Evolutionary conservation across 345 rosid genomes (phyloP).

Genomic region (Populus davidiana): DNA sequence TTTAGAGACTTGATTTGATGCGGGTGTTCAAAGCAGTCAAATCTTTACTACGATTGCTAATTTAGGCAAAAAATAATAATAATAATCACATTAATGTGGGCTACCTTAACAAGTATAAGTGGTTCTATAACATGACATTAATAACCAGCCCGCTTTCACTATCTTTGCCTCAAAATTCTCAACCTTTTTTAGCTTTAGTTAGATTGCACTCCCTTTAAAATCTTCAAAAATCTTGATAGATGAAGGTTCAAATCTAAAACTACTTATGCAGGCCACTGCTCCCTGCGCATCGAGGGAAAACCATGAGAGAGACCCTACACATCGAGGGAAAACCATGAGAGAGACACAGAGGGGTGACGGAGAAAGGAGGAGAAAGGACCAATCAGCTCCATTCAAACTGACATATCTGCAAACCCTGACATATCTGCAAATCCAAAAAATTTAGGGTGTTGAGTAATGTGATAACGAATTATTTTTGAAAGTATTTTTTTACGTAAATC

Average conservation of each 20-base stretch:
- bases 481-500: not conserved
- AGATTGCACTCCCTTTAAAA: conserved; percentile 14
- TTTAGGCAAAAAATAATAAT: conserved; percentile 20
- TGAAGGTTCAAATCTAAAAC: conserved; percentile 37
- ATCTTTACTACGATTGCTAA: conserved; percentile 17
- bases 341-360: not conserved
- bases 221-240: conserved; percentile 33
- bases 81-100: conserved; percentile 1
- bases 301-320: not conserved
- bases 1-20: conserved; percentile 31
- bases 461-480: too few relatives aligned
- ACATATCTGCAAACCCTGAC: conserved; percentile 21
- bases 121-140: conserved; percentile 1
- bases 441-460: too few relatives aligned
- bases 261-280: conserved; percentile 39
- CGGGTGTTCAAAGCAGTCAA: conserved; percentile 30
- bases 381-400: conserved; percentile 34
- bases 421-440: too few relatives aligned
- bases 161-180: not conserved
- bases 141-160: not conserved
- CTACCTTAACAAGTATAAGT: conserved; percentile 7
- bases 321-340: too few relatives aligned
- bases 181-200: conserved; percentile 1
- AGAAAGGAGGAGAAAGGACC: conserved; percentile 9
- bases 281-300: conserved; percentile 15